A percentile compares a stretch with the other conserved stretches of the same genome.
These are phyloP conservation scores for Voacanga thouarsii DNA, from an alignment of 257 asterid species.

Conservation along the genomic window DNA sequence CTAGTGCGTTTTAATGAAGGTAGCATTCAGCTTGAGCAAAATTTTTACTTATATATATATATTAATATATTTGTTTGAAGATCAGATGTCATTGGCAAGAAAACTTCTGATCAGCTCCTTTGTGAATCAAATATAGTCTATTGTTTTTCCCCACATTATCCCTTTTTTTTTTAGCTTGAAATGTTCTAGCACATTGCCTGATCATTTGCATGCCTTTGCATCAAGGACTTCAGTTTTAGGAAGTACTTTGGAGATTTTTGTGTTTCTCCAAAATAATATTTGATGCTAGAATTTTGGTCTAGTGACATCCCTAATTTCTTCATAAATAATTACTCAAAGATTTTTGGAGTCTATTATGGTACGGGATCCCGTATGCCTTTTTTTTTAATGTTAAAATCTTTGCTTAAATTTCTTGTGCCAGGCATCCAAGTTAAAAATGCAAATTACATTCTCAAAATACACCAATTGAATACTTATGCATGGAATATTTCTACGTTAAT, in stretches of 20 bases:
- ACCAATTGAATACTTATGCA: too few relatives aligned
- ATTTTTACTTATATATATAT: background rate
- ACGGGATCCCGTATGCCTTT: background rate
- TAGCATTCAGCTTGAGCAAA: conserved; percentile 2
- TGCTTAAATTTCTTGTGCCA: background rate
- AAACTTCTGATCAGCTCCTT: background rate
- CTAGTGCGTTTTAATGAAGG: conserved; percentile 42
- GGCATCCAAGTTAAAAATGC: background rate
- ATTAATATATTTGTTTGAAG: background rate
- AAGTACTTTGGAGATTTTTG: background rate
- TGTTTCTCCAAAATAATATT: background rate
- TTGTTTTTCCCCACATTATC: background rate
- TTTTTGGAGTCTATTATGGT: background rate
- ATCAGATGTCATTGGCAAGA: background rate
- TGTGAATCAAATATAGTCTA: background rate
- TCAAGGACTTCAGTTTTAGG: background rate
- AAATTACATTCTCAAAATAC: background rate
- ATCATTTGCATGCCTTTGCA: too few relatives aligned
- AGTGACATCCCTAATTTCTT: background rate
- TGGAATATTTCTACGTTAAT: too few relatives aligned
- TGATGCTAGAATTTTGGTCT: background rate
- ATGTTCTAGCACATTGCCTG: too few relatives aligned
- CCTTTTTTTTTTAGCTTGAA: too few relatives aligned
- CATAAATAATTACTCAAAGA: background rate
- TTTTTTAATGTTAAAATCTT: background rate